Evolutionary conservation across 2,329 filamentous ascomycete genomes (phyloP).

Genomic region (Fusarium miscanthi): DNA sequence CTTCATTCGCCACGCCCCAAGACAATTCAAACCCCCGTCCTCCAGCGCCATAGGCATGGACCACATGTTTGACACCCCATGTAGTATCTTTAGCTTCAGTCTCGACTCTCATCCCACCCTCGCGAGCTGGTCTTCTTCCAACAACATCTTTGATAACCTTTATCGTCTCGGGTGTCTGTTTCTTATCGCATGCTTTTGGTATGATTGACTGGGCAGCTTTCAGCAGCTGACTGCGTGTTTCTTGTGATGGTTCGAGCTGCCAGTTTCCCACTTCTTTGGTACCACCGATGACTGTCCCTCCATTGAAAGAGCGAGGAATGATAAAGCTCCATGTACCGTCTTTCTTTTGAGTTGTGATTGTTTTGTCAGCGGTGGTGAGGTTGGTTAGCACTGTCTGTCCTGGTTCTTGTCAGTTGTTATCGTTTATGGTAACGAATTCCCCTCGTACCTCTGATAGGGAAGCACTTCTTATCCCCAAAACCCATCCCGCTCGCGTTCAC

Average conservation of each 20-base stretch:
- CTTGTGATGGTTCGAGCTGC: slow-evolving; percentile 59
- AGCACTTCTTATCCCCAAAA: slow-evolving; percentile 49
- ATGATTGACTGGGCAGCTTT: slow-evolving; percentile 22
- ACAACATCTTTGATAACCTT: slow-evolving; percentile 58
- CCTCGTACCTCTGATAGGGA: slow-evolving; percentile 48
- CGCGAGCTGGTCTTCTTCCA: slow-evolving; percentile 58
- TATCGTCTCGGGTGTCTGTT: slow-evolving; percentile 6
- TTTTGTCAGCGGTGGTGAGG: slow-evolving; percentile 48
- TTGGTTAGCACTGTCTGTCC: slow-evolving; percentile 54
- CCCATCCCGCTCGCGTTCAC: slow-evolving; percentile 52
- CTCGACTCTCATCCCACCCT: slow-evolving; percentile 59
- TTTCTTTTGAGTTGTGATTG: slow-evolving; percentile 69
- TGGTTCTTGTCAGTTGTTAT: slow-evolving; percentile 7
- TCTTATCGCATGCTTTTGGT: slow-evolving; percentile 9
- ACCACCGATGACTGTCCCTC: slow-evolving; percentile 74
- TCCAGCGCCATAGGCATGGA: slow-evolving; percentile 70
- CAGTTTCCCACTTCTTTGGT: slow-evolving; percentile 71
- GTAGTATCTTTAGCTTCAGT: slow-evolving; percentile 27
- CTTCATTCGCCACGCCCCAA: slow-evolving; percentile 67
- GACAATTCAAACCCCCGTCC: slow-evolving; percentile 71
- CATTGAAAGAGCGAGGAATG: slow-evolving; percentile 69
- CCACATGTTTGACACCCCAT: slow-evolving; percentile 43
- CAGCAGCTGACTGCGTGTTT: slow-evolving; percentile 54
- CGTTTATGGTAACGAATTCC: accelerated
- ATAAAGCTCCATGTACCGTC: slow-evolving; percentile 73